Evolutionary conservation across 768 basidiomycete genomes (phyloP).

Genomic region (Tremella fuciformis): DNA sequence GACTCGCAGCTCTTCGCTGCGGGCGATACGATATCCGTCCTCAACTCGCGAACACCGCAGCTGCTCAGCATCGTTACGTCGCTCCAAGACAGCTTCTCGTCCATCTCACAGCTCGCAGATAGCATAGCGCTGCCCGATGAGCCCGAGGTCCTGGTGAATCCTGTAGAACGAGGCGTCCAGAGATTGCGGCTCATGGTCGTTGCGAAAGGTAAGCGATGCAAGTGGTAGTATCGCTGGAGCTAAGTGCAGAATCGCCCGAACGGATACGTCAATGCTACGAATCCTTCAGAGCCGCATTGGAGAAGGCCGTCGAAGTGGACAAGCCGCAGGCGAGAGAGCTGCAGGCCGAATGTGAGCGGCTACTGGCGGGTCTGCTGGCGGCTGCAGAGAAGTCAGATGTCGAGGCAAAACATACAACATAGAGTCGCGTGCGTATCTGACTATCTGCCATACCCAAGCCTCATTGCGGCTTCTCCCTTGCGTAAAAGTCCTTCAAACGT

Average conservation of each 20-base stretch:
- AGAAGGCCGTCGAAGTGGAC: slow-evolving; percentile 3
- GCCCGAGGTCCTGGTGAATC: background rate
- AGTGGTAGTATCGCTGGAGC: background rate
- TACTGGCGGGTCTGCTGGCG: slow-evolving; percentile 6
- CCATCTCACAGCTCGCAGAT: slow-evolving; percentile 46
- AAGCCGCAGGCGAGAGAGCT: background rate
- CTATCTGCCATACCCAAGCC: background rate
- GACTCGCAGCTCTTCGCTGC: slow-evolving; percentile 45
- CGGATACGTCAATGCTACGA: slow-evolving; percentile 12
- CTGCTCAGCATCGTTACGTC: slow-evolving; percentile 44
- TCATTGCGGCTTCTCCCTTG: slow-evolving; percentile 13
- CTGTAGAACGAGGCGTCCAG: slow-evolving; percentile 4
- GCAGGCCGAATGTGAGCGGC: slow-evolving; percentile 2
- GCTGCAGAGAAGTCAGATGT: background rate
- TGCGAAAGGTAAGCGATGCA: slow-evolving; percentile 27
- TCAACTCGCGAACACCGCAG: slow-evolving; percentile 49
- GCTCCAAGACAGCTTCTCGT: slow-evolving; percentile 47
- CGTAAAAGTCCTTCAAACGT: slow-evolving; percentile 35
- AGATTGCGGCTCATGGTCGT: slow-evolving; percentile 28
- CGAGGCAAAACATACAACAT: background rate
- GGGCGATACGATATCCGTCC: slow-evolving; percentile 47
- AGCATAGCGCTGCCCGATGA: slow-evolving; percentile 29
- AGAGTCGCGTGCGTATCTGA: background rate
- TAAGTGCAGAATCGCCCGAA: slow-evolving; percentile 11
- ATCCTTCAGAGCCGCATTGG: background rate